Evolutionary conservation across 192 early-diverging fungal species (phyloP), one percentile per base, ranked within the genome.

Genomic region (Nowakowskiella sp.): DNA sequence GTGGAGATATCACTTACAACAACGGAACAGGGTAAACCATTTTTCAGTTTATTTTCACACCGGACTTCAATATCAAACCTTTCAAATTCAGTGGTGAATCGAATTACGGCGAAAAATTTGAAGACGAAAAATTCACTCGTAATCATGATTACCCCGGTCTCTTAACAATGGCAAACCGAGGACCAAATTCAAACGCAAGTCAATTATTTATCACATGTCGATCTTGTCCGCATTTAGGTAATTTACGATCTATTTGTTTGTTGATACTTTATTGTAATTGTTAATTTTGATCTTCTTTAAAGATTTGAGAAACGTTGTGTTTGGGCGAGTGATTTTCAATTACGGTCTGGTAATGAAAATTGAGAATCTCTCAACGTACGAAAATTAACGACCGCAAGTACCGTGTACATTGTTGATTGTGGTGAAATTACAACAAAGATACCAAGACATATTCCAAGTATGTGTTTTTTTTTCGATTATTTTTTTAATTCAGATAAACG

Each of bases 161-260:
- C 45, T 72, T 94, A 50, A 88, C 86, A 51, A 91, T 89, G 85
- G 89, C 91, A 60, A 91, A 94, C 61, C 74, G 78, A 57, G 89
- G 91, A 9, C 78, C 81, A 10, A 76, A n/a, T n/a, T n/a, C 51
- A n/a, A 85, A 89, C 46, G 81, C 82, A 24, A 91, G 85, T 24
- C 92, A 97, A 61, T 95, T 97, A 58, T 94, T 94, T 57, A 79
- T 97, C 47, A 94, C 90, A 0, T 66, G 76, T 6, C 66, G 67
- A 6, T 80, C 85, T 28, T 77, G 81, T 0, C 86, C 87, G 31
- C 88, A 92, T 74, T 61, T 90, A 57, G 82, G 77, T 60, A 88
- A 73, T n/a, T n/a, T n/a, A n/a, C n/a, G 56, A 73, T 74, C 57
- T 71, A 80, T 2, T 74, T 76, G 26, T 77, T 78, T 59, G 71